A percentile compares a stretch with the other conserved stretches of the same genome.
These are phyloP conservation scores for Juglanconis juglandina DNA, from an alignment of 2,329 filamentous ascomycete genomes.

Conservation along the genomic window DNA sequence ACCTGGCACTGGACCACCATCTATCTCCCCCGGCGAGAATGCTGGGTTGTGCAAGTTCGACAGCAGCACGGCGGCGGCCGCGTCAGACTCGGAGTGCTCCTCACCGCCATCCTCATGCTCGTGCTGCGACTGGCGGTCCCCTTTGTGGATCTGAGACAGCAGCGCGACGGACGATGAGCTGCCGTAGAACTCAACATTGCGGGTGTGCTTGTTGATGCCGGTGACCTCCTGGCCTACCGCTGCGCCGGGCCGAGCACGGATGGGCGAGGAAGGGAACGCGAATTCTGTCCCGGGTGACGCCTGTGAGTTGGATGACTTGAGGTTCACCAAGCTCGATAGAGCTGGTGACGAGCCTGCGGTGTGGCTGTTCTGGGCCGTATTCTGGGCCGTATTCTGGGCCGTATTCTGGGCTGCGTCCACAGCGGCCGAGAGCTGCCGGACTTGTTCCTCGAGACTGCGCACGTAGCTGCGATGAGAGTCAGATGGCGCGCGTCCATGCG, in stretches of 20 bases:
- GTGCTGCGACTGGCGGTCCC: conserved; percentile 18
- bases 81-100: conserved; percentile 21
- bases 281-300: conserved; percentile 11
- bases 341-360: conserved; percentile 2
- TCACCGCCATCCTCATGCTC: conserved; percentile 1
- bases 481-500: not conserved
- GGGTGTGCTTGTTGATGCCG: conserved; percentile 42
- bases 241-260: conserved; percentile 25
- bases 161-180: conserved; percentile 44
- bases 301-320: conserved; percentile 21
- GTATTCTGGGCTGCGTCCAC: not conserved
- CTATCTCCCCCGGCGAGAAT: conserved; percentile 31
- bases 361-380: not conserved
- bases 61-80: conserved; percentile 34
- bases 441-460: conserved; percentile 15
- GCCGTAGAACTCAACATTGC: conserved; percentile 45
- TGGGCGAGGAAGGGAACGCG: conserved; percentile 20
- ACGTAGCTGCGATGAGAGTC: conserved; percentile 22
- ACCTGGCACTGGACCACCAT: conserved; percentile 2
- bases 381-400: not conserved
- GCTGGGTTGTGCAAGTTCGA: conserved; percentile 44
- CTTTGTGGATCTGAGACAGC: conserved; percentile 37
- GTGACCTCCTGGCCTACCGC: conserved; percentile 36
- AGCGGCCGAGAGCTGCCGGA: conserved; percentile 11
- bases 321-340: conserved; percentile 5